Base-by-base conservation (phyloP, 441 rosid genomes). In the Metrosideros polymorpha region DNA sequence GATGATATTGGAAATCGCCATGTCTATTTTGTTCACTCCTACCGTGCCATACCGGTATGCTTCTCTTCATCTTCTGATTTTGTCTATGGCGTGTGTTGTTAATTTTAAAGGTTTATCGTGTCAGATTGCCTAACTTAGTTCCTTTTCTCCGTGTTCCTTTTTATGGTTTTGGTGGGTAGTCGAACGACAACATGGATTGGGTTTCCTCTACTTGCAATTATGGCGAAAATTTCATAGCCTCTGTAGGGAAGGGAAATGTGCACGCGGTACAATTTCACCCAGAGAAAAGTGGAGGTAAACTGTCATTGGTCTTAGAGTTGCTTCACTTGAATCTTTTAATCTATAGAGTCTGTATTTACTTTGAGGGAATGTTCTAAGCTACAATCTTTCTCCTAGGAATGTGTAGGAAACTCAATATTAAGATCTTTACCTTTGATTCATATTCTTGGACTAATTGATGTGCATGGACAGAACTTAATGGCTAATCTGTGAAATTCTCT, bases 201-300 rank as follows among this genome's bases (percentile, higher is more conserved):
- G 87, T 96, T 89, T 95, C 99, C 51, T 94, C 98, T 59, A 95
- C 95, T 4, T 96, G 98, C 92, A 89, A 91, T 66, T 97, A 96
- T 88, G 97, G 98, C 32, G 97, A 92, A 85, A 90, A 92, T 43
- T 96, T 97, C 91, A 93, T 96, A 88, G 95, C 99, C 77, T 97
- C 99, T 84, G 85, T 97, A 49, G 94, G 95, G 92, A 95, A 90
- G 92, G 98, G 99, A 89, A 97, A 97, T 91, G 99, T 95, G 87
- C 96, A 96, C 89, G 99, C 99, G n/a, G 99, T 97, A 83, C 99
- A 97, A 77, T 96, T 96, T 93, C 99, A 96, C 89, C 99, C 99
- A 2, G 99, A 97, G 91, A 97, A 97, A 91, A 97, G 99, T 84
- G 99, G 99, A 93, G 99, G 99, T 91, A 88, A 89, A 85, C 39